Evolutionary conservation across 2,329 filamentous ascomycete genomes (phyloP).

Genomic region (Orbilia quercus): DNA sequence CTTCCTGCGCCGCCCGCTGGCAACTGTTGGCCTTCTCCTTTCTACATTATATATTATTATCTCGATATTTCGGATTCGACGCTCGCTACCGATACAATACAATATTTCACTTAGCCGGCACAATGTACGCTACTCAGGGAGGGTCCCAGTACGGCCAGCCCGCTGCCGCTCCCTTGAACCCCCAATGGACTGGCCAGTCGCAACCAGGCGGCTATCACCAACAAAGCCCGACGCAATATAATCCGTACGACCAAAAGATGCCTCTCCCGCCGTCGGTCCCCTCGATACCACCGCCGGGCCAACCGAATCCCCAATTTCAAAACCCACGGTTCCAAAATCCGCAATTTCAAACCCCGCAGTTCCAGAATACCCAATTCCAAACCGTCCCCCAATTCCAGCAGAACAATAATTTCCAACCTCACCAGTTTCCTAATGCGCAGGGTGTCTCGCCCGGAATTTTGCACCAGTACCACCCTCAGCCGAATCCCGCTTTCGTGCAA

Average conservation of each 20-base stretch:
- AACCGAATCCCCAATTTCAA: constrained; percentile 15
- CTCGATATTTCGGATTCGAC: no score
- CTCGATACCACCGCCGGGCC: not conserved
- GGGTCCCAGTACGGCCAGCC: constrained; percentile 36
- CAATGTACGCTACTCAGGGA: constrained; percentile 50
- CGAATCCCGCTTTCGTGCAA: constrained; percentile 23
- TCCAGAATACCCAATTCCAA: constrained; percentile 24
- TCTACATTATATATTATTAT: not conserved
- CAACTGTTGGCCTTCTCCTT: no score
- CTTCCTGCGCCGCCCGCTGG: no score
- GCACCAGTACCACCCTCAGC: constrained; percentile 35
- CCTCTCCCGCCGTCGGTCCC: constrained; percentile 7
- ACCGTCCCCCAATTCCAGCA: constrained; percentile 24
- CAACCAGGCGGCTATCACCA: constrained; percentile 22
- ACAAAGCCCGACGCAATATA: constrained; percentile 3
- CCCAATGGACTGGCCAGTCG: constrained; percentile 53
- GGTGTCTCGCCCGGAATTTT: not conserved
- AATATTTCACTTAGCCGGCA: not conserved
- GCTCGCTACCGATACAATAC: no score
- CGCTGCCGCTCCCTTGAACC: constrained; percentile 19
- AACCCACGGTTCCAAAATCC: constrained; percentile 17
- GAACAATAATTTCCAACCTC: constrained; percentile 3
- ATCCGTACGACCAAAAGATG: constrained; percentile 37
- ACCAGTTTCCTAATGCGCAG: not conserved
- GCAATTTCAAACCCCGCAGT: constrained; percentile 11